A percentile compares a stretch with the other conserved stretches of the same genome.
phyloP scores from a whole-genome alignment of 805 yeast genomes.

The Saccharomyces cerevisiae region DNA sequence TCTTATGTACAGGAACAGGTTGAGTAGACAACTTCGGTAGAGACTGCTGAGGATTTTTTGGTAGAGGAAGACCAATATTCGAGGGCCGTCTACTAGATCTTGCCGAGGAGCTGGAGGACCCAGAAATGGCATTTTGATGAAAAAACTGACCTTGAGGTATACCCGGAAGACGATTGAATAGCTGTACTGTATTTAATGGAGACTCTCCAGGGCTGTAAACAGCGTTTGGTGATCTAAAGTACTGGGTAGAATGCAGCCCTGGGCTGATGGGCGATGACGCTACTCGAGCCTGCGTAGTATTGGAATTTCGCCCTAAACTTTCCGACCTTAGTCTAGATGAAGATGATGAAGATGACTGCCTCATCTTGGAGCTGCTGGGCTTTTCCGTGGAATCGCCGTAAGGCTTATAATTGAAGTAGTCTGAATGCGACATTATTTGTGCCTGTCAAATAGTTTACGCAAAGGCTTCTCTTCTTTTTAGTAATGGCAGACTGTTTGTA shows the following conservation, averaged over 20 bases:
- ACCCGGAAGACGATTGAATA: background rate
- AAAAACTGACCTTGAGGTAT: background rate
- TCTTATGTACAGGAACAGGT: background rate
- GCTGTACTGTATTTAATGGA: background rate
- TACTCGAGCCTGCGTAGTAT: background rate
- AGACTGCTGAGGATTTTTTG: background rate
- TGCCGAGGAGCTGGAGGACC: slow-evolving; percentile 3
- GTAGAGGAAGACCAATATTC: background rate
- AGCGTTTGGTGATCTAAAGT: background rate
- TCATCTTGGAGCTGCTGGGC: background rate
- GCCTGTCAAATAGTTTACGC: background rate
- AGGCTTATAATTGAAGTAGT: background rate
- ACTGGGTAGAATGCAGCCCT: background rate
- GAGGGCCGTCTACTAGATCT: background rate
- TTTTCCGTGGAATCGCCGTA: background rate
- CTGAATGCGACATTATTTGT: background rate
- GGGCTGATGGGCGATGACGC: background rate
- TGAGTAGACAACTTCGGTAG: background rate
- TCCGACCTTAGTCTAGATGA: background rate
- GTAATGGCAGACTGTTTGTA: background rate
- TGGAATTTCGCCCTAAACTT: background rate
- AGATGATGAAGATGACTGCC: background rate
- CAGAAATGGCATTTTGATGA: background rate
- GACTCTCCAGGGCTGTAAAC: background rate
- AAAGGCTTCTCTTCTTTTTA: background rate